phyloP scores from a whole-genome alignment of 2,329 filamentous ascomycete species.

The Aspergillus hortae region DNA sequence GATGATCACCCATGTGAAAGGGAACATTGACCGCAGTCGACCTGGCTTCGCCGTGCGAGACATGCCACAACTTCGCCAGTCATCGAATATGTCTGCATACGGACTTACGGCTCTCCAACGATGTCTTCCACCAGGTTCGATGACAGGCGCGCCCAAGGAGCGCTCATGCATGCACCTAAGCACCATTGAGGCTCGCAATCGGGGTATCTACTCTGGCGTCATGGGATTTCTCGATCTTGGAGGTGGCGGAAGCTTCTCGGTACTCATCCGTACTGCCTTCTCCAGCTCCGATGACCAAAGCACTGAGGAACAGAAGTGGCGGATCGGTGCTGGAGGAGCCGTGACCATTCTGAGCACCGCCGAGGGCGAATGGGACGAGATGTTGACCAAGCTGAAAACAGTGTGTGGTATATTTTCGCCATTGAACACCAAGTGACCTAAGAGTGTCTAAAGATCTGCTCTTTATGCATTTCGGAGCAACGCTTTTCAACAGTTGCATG shows the following conservation, averaged over 20 bases:
- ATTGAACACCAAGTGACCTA: constrained; percentile 6
- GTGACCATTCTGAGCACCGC: constrained; percentile 80
- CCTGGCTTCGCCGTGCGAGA: constrained; percentile 30
- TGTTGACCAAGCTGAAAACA: constrained; percentile 67
- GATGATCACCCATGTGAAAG: constrained; percentile 85
- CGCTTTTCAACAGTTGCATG: neutral
- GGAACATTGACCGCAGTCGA: constrained; percentile 39
- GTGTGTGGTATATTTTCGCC: constrained; percentile 42
- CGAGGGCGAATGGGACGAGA: constrained; percentile 83
- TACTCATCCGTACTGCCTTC: constrained; percentile 81
- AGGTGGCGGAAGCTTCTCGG: constrained; percentile 84
- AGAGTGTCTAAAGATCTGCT: neutral
- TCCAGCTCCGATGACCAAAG: constrained; percentile 26
- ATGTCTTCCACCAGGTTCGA: constrained; percentile 82
- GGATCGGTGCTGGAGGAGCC: constrained; percentile 83
- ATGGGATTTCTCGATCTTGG: constrained; percentile 86
- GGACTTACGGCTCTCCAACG: constrained; percentile 74
- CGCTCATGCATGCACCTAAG: constrained; percentile 80
- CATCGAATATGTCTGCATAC: constrained; percentile 32
- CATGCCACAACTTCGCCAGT: constrained; percentile 25
- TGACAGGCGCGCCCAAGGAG: constrained; percentile 96
- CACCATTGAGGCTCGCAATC: constrained; percentile 59
- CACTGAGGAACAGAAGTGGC: constrained; percentile 55
- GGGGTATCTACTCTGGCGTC: constrained; percentile 82
- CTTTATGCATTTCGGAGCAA: neutral